Evolutionary conservation across 2,329 filamentous ascomycete genomes (phyloP), one percentile per base, ranked within the genome.

Genomic region (Calonectria ilicicola): DNA sequence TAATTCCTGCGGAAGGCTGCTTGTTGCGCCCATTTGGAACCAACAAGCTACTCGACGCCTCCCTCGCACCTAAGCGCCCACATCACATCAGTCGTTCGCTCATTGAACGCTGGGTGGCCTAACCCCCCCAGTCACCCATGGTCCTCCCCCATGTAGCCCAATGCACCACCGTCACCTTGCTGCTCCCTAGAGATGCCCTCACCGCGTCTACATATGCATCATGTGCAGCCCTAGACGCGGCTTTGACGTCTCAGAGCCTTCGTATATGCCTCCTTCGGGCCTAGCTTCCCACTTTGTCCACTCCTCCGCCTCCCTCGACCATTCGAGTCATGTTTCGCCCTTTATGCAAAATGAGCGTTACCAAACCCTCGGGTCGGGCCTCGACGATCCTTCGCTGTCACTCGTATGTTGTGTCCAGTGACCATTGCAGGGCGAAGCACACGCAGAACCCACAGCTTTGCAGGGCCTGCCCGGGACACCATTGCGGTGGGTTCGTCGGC

Each of bases 341-440:
- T 60, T 78, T 70, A 80, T 80, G 79, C 78, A 81, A 69, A 77
- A 67, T 75, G 76, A 71, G 80, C 80, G 80, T 78, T 81, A 80
- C 81, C 81, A 77, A 72, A 78, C 73, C 76, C 67, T 77, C 76
- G 81, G 81, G 77, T 76, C 77, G 76, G 76, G 75, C 74, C 49
- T 74, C 64, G 51, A 67, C 67, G 51, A 72, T 73, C 66, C 53
- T 58, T 19, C 65, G 73, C 66, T 73, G 72, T 65, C 73, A 72
- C 75, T 78, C 75, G 77, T 79, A 79, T 69, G 75, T 78, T 79
- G 42, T 35, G 66, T 67, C 62, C 77, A 76, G 64, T 73, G 75
- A 58, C 70, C 69, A 67, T 68, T 73, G 72, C 44, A 40, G 42
- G 63, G 51, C 68, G 70, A 60, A 42, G 70, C 53, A 65, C 44